Base-by-base conservation (phyloP, 1,284 basidiomycete genomes). In the Sanghuangporus sanghuang region DNA sequence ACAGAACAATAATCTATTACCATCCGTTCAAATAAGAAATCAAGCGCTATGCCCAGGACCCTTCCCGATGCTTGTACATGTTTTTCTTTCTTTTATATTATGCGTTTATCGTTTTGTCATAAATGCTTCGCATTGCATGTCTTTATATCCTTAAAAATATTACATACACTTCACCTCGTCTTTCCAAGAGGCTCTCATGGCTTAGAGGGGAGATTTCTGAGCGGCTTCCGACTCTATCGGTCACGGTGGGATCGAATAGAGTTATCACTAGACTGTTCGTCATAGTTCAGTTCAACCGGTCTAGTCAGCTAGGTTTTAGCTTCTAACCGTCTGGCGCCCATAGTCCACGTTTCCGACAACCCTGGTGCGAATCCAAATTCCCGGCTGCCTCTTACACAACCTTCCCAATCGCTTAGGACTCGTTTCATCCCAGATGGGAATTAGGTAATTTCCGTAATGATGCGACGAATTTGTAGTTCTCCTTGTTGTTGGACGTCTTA, bases 91-190 rank as follows among this genome's bases (percentile, higher is more conserved):
- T 48, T 49, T 61, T 38, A n/a, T 42, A 5, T 42, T 59, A 36
- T 27, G 38, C 35, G 9, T 58, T 42, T n/a, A 36, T 23, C 49
- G 57, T 53, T 63, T 61, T 64, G 63, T 61, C 54, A 53, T 57
- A 52, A 35, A 21, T 18, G 50, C 49, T 57, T 23, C 49, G 16
- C 42, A 44, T 32, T 39, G 32, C 46, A 36, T 62, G 49, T 61
- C 40, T 62, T 63, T 65, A 58, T 65, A 65, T 54, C 53, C 7
- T 54, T 59, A 64, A 55, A 59, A 56, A 59, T 64, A 46, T 46
- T 46, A 46, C 21, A 46, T 46, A 18, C 6, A 16, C 21, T 46
- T 18, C 6, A 11, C 7, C 44, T 2, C 44, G 16, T 42, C 12
- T n/a, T 46, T 46, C 16, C 21, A 5, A 46, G 44, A 46, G 16